These are phyloP conservation scores for Lodderomyces metapsilosis DNA, from an alignment of 1,139 yeast genomes.

Conservation along the genomic window DNA sequence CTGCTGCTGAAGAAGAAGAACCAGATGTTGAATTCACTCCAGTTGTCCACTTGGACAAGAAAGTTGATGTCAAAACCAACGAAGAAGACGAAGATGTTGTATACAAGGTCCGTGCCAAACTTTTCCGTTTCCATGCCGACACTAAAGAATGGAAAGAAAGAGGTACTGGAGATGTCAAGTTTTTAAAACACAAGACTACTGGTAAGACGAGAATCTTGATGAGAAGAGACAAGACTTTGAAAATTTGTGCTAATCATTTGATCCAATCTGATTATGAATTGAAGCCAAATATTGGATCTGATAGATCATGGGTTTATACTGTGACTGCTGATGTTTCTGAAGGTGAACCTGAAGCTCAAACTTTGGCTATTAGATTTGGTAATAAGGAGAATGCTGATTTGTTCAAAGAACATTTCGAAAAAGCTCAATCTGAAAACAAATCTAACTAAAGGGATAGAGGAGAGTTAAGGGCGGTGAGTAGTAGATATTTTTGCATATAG, in stretches of 20 bases:
- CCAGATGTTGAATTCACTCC: constrained; percentile 98
- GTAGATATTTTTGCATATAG: constrained; percentile 2
- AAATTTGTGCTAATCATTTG: constrained; percentile 96
- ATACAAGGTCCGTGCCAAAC: constrained; percentile 89
- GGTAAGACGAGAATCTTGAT: constrained; percentile 85
- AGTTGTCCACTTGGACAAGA: constrained; percentile 83
- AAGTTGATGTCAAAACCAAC: constrained; percentile 91
- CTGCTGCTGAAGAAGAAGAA: constrained; percentile 78
- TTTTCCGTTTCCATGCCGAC: constrained; percentile 83
- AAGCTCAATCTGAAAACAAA: constrained; percentile 18
- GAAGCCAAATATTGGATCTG: constrained; percentile 93
- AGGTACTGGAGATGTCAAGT: constrained; percentile 98
- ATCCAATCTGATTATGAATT: constrained; percentile 81
- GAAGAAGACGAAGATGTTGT: constrained; percentile 93
- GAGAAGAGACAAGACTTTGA: constrained; percentile 98
- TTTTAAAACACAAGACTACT: constrained; percentile 83
- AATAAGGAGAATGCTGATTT: constrained; percentile 95
- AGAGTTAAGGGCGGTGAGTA: not conserved
- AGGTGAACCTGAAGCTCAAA: constrained; percentile 94
- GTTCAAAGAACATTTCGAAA: constrained; percentile 89
- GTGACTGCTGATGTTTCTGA: constrained; percentile 95
- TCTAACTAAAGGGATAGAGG: constrained; percentile 5
- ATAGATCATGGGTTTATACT: constrained; percentile 96
- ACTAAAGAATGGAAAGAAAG: constrained; percentile 98
- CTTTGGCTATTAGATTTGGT: constrained; percentile 96